Conservation (phyloP, 345 rosid genomes). For the Isatis tinctoria region DNA sequence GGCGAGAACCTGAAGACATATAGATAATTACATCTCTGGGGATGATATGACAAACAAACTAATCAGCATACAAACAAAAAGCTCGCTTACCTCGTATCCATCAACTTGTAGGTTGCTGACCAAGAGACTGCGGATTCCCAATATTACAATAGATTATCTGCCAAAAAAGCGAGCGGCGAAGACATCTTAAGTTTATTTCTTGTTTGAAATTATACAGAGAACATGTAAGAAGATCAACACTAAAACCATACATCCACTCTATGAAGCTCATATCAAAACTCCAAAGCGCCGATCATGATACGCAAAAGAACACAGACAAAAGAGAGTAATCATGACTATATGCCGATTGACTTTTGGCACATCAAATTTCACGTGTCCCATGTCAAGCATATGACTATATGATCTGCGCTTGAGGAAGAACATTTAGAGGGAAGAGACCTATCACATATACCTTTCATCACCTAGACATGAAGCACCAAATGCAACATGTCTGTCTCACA, state of each 20-base stretch:
- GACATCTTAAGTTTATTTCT: background rate
- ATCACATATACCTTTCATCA: constrained; percentile 67
- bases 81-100: constrained; percentile 66
- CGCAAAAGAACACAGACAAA: background rate
- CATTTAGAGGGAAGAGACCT: constrained; percentile 45
- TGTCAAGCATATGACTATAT: too few species aligned
- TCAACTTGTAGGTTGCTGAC: constrained; percentile 77
- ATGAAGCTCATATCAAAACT: background rate
- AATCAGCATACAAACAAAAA: background rate
- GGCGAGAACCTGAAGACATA: constrained; percentile 62
- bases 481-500: constrained; percentile 16
- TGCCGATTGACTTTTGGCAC: too few species aligned
- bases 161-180: background rate
- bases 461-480: constrained; percentile 33
- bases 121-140: constrained; percentile 94
- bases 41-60: background rate
- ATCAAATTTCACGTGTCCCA: too few species aligned
- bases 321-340: background rate
- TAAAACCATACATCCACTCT: background rate
- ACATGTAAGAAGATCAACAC: background rate
- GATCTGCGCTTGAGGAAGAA: constrained; percentile 37
- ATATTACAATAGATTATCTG: constrained; percentile 87
- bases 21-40: background rate
- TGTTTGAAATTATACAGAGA: background rate
- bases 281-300: too few species aligned